Evolutionary conservation across 2,329 filamentous ascomycete species (phyloP), one percentile per base, ranked within the genome.

Genomic region (Nothophaeocryptopus gaeumannii): DNA sequence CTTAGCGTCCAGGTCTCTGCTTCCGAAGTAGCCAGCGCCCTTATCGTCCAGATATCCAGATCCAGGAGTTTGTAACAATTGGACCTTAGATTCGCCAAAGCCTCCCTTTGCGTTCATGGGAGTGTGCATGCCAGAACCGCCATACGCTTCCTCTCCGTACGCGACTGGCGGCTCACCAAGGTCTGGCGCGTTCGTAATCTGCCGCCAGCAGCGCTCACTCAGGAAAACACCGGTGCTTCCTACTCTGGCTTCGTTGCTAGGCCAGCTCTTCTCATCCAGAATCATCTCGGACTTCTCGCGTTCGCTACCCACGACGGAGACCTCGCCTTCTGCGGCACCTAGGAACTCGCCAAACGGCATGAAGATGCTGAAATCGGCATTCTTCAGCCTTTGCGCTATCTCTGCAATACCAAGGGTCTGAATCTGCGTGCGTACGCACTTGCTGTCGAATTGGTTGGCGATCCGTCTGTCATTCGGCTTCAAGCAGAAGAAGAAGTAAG

Each of bases 401-500:
- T 99, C 93, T 1, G 91, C 91, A 63, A 99, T 95, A 30, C 93
- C 93, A 60, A 97, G 89, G 0, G 90, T 95, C 66, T 97, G 92
- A 1, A 99, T 81, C 67, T 99, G 93, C 9, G 88, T 88, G 3
- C 93, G 85, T 15, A 99, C 93, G 67, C 93, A 99, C 71, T 97
- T 97, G 79, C 90, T 96, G 70, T 99, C 93, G 62, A 97, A 99
- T 65, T 99, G 93, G 61, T 99, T 99, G 54, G 93, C 92, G 59
- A 99, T 99, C 42, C 93, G 84, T 45, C 93, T 82, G 67, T 99
- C 93, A 61, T 99, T 99, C 15, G 93, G 92, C 72, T 99, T 99
- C 56, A 99, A 73, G 65, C 93, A 99, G 71, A 99, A 96, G 38
- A 99, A 82, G 62, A 96, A 97, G 71, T 99, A 99, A 1, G 87